These are phyloP conservation scores for Dioscorea alata DNA, from an alignment of 106 monocot genomes.

Conservation along the genomic window DNA sequence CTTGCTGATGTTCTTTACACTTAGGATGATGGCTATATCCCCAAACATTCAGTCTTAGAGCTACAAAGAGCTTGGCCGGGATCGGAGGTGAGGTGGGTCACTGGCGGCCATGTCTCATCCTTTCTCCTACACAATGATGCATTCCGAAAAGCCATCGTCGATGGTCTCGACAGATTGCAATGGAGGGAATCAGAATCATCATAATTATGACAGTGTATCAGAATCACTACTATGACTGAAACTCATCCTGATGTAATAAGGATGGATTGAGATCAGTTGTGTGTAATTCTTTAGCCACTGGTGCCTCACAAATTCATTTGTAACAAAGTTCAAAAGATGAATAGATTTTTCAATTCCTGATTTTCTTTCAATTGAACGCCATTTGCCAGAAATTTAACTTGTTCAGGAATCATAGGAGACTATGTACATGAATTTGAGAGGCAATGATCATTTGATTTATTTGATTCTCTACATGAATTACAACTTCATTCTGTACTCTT, in stretches of 20 bases:
- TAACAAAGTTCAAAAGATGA: not conserved
- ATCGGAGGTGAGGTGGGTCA: slow-evolving; percentile 96
- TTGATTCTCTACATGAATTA: too few relatives aligned
- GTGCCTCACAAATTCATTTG: not conserved
- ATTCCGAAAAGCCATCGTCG: slow-evolving; percentile 89
- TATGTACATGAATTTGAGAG: not conserved
- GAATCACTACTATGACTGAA: not conserved
- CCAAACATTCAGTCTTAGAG: slow-evolving; percentile 86
- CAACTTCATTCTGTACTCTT: too few relatives aligned
- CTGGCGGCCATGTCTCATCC: slow-evolving; percentile 93
- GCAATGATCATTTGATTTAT: not conserved
- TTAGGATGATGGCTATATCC: slow-evolving; percentile 98
- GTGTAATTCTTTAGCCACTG: not conserved
- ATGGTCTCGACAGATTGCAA: slow-evolving; percentile 73
- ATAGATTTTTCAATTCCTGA: not conserved
- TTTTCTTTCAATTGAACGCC: not conserved
- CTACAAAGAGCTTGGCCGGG: slow-evolving; percentile 96
- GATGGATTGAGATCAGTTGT: not conserved
- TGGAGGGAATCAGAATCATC: slow-evolving; percentile 49
- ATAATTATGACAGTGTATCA: slow-evolving; percentile 22
- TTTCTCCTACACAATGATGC: slow-evolving; percentile 90
- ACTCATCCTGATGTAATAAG: not conserved
- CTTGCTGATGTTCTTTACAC: not conserved
- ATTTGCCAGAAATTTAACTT: not conserved
- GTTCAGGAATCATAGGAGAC: not conserved